phyloP scores from a whole-genome alignment of 257 asterid species.

The Solanum pimpinellifolium region DNA sequence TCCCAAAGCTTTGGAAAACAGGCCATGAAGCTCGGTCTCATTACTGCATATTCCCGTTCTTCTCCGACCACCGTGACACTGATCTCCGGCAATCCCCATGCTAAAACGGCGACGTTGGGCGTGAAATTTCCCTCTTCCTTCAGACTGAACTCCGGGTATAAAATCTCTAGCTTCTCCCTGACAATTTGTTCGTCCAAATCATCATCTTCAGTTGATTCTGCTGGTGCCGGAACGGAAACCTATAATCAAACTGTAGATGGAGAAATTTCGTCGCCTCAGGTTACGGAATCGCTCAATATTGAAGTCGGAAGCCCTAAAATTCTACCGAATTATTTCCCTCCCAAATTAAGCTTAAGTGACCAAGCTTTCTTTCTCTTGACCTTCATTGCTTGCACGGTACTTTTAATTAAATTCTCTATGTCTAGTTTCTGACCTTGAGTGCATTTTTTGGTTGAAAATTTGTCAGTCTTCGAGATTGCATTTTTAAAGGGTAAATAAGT shows the following conservation, averaged over 20 bases:
- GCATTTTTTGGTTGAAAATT: background rate
- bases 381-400: slow-evolving; percentile 76
- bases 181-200: background rate
- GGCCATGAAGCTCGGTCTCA: background rate
- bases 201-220: background rate
- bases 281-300: slow-evolving; percentile 18
- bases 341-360: slow-evolving; percentile 44
- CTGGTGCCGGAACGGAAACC: slow-evolving; percentile 6
- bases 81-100: background rate
- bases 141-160: background rate
- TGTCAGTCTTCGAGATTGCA: background rate
- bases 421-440: background rate
- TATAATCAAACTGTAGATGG: slow-evolving; percentile 2
- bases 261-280: slow-evolving; percentile 12
- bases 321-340: slow-evolving; percentile 16
- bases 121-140: background rate
- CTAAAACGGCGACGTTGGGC: background rate
- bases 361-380: slow-evolving; percentile 59
- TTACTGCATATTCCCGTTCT: background rate
- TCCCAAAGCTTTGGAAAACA: background rate
- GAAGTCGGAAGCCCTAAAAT: slow-evolving; percentile 43
- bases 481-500: background rate
- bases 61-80: slow-evolving; percentile 1
- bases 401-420: background rate
- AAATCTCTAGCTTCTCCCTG: background rate